A percentile compares a stretch with the other conserved stretches of the same genome.
Conservation (phyloP, 2,329 filamentous ascomycete species). For the Ophiostoma triangulosporum region DNA sequence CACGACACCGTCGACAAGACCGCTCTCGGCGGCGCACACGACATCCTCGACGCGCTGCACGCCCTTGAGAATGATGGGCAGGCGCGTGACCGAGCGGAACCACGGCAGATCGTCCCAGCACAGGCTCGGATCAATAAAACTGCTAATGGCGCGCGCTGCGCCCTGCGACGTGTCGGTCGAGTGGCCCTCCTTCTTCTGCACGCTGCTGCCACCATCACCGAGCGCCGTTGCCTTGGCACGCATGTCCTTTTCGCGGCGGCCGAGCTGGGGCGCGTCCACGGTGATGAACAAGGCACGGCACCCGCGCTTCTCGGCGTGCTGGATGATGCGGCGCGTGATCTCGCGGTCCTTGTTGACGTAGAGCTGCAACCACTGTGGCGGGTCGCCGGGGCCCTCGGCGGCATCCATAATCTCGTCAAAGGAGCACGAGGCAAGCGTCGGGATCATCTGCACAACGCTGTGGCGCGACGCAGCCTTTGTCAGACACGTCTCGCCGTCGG, state of each 20-base stretch:
- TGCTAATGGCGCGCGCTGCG: constrained; percentile 85
- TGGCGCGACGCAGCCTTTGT: constrained; percentile 75
- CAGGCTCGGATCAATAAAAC: constrained; percentile 90
- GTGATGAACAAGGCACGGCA: constrained; percentile 97
- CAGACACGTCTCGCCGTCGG: constrained; percentile 84
- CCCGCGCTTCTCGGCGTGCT: constrained; percentile 81
- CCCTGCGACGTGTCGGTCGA: constrained; percentile 78
- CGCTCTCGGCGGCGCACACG: constrained; percentile 66
- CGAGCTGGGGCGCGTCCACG: constrained; percentile 91
- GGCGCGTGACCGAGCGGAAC: constrained; percentile 79
- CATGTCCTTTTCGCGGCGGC: constrained; percentile 95
- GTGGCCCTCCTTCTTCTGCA: constrained; percentile 65
- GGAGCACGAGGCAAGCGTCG: constrained; percentile 87
- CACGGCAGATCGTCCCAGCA: constrained; percentile 90
- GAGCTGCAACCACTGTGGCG: constrained; percentile 86
- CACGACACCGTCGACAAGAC: constrained; percentile 70
- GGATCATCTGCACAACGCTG: constrained; percentile 95
- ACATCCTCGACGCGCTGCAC: constrained; percentile 95
- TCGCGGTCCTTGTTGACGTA: constrained; percentile 93
- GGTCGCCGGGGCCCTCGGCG: constrained; percentile 51
- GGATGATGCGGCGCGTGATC: constrained; percentile 79
- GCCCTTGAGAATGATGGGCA: constrained; percentile 94
- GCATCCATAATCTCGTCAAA: constrained; percentile 97
- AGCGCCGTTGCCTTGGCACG: constrained; percentile 62
- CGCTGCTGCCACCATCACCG: constrained; percentile 60